A percentile compares a stretch with the other conserved stretches of the same genome.
Evolutionary conservation across 2,329 filamentous ascomycete genomes (phyloP).

Genomic region (Aspergillus chevalieri): DNA sequence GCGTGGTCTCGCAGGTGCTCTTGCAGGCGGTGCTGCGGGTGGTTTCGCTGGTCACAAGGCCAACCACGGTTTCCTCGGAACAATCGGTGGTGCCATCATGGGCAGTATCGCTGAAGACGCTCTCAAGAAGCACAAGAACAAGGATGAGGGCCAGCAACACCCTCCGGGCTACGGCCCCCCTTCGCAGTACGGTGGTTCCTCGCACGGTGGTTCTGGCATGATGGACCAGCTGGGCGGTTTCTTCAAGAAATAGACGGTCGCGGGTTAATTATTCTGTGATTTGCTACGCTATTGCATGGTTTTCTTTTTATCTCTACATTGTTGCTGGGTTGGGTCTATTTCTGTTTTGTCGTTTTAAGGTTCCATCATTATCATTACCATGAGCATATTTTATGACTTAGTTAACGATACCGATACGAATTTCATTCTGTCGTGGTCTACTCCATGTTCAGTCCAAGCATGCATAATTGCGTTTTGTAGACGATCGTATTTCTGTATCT

Average conservation of each 20-base stretch:
- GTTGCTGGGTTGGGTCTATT: neutral
- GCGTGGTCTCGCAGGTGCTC: slow-evolving; percentile 42
- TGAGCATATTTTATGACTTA: slow-evolving; percentile 8
- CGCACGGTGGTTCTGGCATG: slow-evolving; percentile 13
- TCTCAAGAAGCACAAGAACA: slow-evolving; percentile 39
- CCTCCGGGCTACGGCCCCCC: slow-evolving; percentile 16
- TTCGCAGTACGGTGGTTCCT: slow-evolving; percentile 8
- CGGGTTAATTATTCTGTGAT: neutral
- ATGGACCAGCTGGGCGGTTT: slow-evolving; percentile 31
- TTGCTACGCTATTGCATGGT: neutral
- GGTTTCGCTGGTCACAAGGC: slow-evolving; percentile 43
- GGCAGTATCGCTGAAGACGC: slow-evolving; percentile 43
- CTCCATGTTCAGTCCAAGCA: neutral
- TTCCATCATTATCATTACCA: slow-evolving; percentile 4
- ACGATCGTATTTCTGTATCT: too few relatives aligned
- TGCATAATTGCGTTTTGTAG: neutral
- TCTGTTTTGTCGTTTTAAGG: neutral
- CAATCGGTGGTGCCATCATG: slow-evolving; percentile 43
- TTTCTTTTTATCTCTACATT: neutral
- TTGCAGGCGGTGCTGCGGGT: slow-evolving; percentile 43
- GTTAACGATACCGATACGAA: slow-evolving; percentile 11
- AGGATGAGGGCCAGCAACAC: slow-evolving; percentile 22
- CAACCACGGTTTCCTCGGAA: slow-evolving; percentile 44
- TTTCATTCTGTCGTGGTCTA: neutral
- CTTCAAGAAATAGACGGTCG: slow-evolving; percentile 31